phyloP scores from a whole-genome alignment of 306 rosid species.

The Sechiopsis laciniata region DNA sequence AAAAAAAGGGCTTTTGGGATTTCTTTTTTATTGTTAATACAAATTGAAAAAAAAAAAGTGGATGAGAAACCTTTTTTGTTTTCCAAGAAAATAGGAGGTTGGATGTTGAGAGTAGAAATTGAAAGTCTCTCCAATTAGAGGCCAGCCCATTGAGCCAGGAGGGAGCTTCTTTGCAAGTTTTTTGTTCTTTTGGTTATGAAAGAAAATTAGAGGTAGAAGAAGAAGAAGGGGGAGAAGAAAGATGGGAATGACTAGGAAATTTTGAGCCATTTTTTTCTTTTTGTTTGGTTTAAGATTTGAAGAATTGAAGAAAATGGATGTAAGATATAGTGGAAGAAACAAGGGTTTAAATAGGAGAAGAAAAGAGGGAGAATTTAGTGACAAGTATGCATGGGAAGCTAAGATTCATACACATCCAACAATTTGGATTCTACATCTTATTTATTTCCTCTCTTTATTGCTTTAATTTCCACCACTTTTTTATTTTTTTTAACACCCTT shows the following conservation, averaged over 20 bases:
- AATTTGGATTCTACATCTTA: not conserved
- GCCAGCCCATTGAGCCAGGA: conserved; percentile 98
- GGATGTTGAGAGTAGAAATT: conserved; percentile 77
- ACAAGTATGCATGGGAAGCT: conserved; percentile 19
- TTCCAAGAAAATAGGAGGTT: conserved; percentile 52
- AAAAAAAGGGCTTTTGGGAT: no score
- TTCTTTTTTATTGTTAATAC: no score
- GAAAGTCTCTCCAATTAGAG: conserved; percentile 75
- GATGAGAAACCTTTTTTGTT: conserved; percentile 58
- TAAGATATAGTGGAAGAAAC: not conserved
- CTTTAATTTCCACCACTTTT: not conserved
- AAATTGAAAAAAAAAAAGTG: no score
- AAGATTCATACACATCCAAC: conserved; percentile 20
- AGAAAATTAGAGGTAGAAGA: conserved; percentile 23
- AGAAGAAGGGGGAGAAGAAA: conserved; percentile 30
- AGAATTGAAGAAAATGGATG: not conserved
- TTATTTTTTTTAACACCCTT: not conserved
- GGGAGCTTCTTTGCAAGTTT: conserved; percentile 41
- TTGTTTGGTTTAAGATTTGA: not conserved
- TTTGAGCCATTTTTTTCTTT: conserved; percentile 34
- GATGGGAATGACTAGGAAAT: conserved; percentile 29
- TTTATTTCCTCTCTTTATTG: not conserved
- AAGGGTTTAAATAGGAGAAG: conserved; percentile 12
- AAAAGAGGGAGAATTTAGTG: conserved; percentile 9
- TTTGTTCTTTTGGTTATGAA: conserved; percentile 14